Evolutionary conservation across 306 rosid species (phyloP).

Genomic region (cucumber (Cucumis sativus)): DNA sequence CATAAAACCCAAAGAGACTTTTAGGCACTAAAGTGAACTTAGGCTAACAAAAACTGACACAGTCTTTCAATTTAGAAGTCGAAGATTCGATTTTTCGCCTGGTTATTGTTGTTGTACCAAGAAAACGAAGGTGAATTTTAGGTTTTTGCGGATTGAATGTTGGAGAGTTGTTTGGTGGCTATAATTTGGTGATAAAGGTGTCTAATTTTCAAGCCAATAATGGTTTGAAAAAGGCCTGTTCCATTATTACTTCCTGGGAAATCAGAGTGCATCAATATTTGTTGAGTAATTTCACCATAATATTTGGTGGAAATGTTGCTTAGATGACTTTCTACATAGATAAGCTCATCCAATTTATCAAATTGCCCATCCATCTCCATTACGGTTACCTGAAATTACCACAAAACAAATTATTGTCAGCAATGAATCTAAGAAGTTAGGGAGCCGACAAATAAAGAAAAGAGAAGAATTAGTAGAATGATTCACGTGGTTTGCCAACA

Average conservation of each 20-base stretch:
- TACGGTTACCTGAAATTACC: slow-evolving; percentile 48
- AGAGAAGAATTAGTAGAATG: too few species aligned
- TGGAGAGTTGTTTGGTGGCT: slow-evolving; percentile 35
- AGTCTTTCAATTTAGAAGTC: too few species aligned
- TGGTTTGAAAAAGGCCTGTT: slow-evolving; percentile 94
- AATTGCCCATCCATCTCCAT: slow-evolving; percentile 98
- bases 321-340: slow-evolving; percentile 87
- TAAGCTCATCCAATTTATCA: slow-evolving; percentile 93
- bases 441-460: too few species aligned
- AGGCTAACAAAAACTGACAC: too few species aligned
- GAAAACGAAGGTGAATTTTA: neutral
- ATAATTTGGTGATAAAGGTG: slow-evolving; percentile 69
- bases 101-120: too few species aligned
- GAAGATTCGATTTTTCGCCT: too few species aligned
- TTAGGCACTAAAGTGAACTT: too few species aligned
- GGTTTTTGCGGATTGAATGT: slow-evolving; percentile 46
- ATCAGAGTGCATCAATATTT: slow-evolving; percentile 86
- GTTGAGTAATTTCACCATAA: slow-evolving; percentile 97
- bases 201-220: slow-evolving; percentile 84
- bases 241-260: slow-evolving; percentile 97
- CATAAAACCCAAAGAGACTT: too few species aligned
- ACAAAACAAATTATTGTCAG: neutral
- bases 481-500: too few species aligned
- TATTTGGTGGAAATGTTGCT: slow-evolving; percentile 82
- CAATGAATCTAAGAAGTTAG: neutral